Base-by-base conservation (phyloP, 306 rosid species). In the Pterocarpus santalinus region DNA sequence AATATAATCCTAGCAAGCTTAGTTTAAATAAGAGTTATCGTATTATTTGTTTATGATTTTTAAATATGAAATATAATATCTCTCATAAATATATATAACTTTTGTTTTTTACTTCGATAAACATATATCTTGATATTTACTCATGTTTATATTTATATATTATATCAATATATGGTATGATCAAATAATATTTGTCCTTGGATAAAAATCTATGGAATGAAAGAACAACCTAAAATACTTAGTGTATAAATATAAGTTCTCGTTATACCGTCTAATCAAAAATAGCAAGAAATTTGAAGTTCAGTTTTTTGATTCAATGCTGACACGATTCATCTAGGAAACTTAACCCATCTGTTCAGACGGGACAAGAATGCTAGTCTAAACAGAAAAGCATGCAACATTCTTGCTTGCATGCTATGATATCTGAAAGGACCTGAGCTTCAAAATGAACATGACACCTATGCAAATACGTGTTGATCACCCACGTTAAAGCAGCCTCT, bases 311-410 rank as follows among this genome's bases (percentile, higher is more conserved):
- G 58, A 58, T 47, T 12, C 55, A 66, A 3, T 28, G 65, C 34
- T 58, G 30, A 57, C 81, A 75, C 58, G 34, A 32, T 60, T 32
- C 16, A 41, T 68, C 60, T 68, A 56, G 72, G 56, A 70, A 71
- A 70, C 43, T 62, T 82, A 58, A 77, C 1, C 34, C 68, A 51
- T 36, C 43, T 58, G 16, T 11, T 30, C 36, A 35, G 16, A 33
- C 64, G 28, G 4, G 33, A 16, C 38, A 52, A 41, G 66, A 36
- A 52, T 28, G 51, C 46, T 63, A 66, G 28, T 22, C 28, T 1
- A 22, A 82, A 68, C 77, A 70, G 82, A 76, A 82, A 76, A 69
- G 53, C 82, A 76, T 69, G 77, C 80, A 81, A 81, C 70, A 66
- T 65, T 77, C 86, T 65, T 35, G 76, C 55, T 66, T 78, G 66